phyloP scores from a whole-genome alignment of 192 early-diverging fungal genomes.

The Rhizophagus prolifer region DNA sequence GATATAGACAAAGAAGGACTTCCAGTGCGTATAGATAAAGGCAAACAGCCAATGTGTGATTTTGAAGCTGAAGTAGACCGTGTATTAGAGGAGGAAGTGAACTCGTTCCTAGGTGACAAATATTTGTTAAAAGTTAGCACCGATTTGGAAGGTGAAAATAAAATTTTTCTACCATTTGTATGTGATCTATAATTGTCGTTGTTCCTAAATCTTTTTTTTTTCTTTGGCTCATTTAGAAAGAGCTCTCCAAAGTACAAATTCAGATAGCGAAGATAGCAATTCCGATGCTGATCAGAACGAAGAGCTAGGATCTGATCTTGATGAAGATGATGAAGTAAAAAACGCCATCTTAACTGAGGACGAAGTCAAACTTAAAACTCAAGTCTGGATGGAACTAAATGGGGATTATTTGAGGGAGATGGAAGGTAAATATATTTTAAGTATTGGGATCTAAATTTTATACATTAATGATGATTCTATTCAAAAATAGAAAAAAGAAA shows the following conservation, averaged over 20 bases:
- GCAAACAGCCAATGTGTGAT: constrained; percentile 31
- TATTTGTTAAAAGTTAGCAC: neutral
- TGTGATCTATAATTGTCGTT: neutral
- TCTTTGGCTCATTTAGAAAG: neutral
- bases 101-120: neutral
- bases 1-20: constrained; percentile 36
- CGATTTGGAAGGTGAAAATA: neutral
- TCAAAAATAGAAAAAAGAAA: constrained; percentile 11
- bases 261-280: neutral
- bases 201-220: neutral
- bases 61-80: constrained; percentile 33
- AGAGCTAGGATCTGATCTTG: constrained; percentile 40
- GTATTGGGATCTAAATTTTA: neutral
- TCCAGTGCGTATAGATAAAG: constrained; percentile 34
- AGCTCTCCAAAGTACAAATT: constrained; percentile 21
- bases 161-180: neutral
- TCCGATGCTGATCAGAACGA: constrained; percentile 1
- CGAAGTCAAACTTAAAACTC: constrained; percentile 77
- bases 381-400: constrained; percentile 87
- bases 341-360: constrained; percentile 67
- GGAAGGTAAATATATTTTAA: constrained; percentile 30
- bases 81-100: constrained; percentile 11
- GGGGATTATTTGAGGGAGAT: constrained; percentile 75
- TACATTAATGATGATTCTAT: neutral
- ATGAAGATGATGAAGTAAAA: constrained; percentile 79